Conservation (phyloP, 2,329 filamentous ascomycete genomes). For the Pyrenophora teres region DNA sequence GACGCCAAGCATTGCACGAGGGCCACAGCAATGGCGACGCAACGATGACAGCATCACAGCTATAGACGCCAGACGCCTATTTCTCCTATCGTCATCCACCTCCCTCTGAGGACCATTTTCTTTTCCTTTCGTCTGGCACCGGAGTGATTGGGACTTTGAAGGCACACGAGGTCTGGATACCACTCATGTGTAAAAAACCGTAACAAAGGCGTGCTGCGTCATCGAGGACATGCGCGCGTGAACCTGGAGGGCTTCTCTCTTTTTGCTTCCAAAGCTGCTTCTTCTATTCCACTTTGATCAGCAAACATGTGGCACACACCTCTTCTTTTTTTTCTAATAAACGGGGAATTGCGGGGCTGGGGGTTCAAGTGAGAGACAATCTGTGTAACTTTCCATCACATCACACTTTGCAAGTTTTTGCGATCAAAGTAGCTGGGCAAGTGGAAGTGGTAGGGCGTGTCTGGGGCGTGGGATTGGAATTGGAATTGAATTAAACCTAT, state of each 20-base stretch:
- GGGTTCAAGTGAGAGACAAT: neutral
- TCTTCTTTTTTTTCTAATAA: too few relatives aligned
- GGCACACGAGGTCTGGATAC: conserved; percentile 31
- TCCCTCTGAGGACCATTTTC: conserved; percentile 11
- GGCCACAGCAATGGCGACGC: neutral
- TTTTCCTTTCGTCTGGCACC: conserved; percentile 22
- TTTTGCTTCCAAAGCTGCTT: neutral
- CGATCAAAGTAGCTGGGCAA: neutral
- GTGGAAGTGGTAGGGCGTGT: neutral
- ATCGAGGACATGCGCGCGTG: conserved; percentile 1
- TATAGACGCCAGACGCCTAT: conserved; percentile 5
- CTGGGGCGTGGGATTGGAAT: neutral
- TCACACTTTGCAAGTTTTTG: conserved; percentile 1
- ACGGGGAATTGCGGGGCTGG: neutral
- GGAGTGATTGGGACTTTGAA: conserved; percentile 20
- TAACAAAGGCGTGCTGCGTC: conserved; percentile 5
- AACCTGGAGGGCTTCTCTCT: neutral
- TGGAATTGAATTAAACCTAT: neutral
- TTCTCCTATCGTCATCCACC: conserved; percentile 26
- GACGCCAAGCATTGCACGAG: neutral
- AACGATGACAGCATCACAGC: neutral
- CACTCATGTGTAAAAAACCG: conserved; percentile 27
- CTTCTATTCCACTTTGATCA: neutral
- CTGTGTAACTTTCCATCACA: neutral
- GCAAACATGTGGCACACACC: too few relatives aligned